phyloP scores from a whole-genome alignment of 257 asterid species.

The Leonotis leonurus region DNA sequence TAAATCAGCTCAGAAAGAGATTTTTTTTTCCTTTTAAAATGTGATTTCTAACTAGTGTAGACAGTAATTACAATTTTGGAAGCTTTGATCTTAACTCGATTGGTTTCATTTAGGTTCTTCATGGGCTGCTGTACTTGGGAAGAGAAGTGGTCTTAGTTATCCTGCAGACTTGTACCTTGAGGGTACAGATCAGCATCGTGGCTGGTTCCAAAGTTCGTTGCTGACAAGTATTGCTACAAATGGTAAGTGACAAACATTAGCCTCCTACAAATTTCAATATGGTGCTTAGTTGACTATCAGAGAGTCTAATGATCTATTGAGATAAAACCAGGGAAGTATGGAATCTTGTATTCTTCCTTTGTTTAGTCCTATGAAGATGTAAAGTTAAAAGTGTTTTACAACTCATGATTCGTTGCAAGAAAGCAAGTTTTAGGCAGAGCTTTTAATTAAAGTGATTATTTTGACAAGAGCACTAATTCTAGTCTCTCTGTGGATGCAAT shows the following conservation, averaged over 20 bases:
- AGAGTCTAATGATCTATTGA: neutral
- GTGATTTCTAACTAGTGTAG: neutral
- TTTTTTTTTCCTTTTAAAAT: neutral
- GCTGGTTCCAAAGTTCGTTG: slow-evolving; percentile 97
- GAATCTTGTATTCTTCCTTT: neutral
- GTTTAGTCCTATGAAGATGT: neutral
- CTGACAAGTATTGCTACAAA: slow-evolving; percentile 85
- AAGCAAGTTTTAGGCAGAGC: neutral
- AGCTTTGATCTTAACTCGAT: neutral
- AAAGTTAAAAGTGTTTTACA: neutral
- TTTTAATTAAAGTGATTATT: neutral
- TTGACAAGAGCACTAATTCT: neutral
- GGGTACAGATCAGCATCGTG: slow-evolving; percentile 99
- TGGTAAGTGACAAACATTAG: slow-evolving; percentile 36
- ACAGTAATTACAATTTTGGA: neutral
- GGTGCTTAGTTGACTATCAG: neutral
- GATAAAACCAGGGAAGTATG: neutral
- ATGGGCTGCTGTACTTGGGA: slow-evolving; percentile 95
- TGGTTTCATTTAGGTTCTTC: slow-evolving; percentile 68
- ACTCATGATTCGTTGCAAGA: neutral
- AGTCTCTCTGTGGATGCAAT: neutral
- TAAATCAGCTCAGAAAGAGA: neutral
- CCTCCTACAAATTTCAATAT: neutral
- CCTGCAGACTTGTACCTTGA: slow-evolving; percentile 97
- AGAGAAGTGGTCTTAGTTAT: slow-evolving; percentile 61